Base-by-base conservation (phyloP, 2,329 filamentous ascomycete species). In the Arthroderma uncinatum region DNA sequence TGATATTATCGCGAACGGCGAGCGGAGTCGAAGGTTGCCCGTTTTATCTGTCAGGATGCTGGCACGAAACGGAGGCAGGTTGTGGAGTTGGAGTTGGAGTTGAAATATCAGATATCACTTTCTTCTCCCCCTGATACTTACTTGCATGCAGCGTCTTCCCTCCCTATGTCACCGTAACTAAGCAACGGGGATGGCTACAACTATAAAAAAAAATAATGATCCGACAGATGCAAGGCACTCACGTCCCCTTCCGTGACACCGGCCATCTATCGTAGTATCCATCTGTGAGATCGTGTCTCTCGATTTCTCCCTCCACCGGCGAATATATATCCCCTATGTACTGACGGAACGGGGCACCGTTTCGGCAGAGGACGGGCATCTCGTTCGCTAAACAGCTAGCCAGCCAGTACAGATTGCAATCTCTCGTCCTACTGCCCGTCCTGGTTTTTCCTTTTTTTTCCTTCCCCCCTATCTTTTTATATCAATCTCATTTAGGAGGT, bases 191-290 rank as follows among this genome's bases (percentile, higher is more conserved):
- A 44, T 44, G 40, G 39, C 39, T 9, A 44, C 12, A 36, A 36
- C 34, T 12, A 36, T 36, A 21, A 44, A 23, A n/a, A n/a, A n/a
- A n/a, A n/a, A n/a, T n/a, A n/a, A 44, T 50, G 14, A 50, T 12
- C 44, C 44, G 44, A 30, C 44, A 25, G 44, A 50, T 50, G 44
- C 44, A 50, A 50, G 44, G 44, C 44, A 50, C 44, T 50, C 44
- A 50, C 25, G 14, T 50, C 44, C 44, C 9, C 28, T 50, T n/a
- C 33, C 25, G 25, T 50, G 44, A n/a, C 44, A 50, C 44, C 44
- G 28, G 44, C 40, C 40, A 23, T 44, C 40, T 44, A 44, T 25
- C 19, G 40, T 19, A 25, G 19, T 12, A 44, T 44, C 8, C 19
- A 44, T 8, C 39, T 19, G n/a, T n/a, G n/a, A n/a, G n/a, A n/a